Conservation (phyloP, 257 asterid species). For the Solanum arcanum region DNA sequence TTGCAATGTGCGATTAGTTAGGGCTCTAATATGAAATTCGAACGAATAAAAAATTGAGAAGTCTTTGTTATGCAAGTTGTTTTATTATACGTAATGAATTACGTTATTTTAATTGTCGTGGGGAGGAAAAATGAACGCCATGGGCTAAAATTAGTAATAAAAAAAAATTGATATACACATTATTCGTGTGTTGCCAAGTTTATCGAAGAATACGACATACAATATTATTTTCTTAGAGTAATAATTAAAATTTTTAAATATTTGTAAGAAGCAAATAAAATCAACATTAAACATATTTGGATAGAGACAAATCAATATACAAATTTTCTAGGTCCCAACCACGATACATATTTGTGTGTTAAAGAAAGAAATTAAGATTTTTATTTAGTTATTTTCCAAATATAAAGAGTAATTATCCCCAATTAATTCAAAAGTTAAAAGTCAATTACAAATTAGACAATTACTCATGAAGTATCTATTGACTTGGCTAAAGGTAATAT, state of each 20-base stretch:
- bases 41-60: not conserved
- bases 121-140: not conserved
- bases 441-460: not conserved
- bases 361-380: not conserved
- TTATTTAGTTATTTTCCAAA: not conserved
- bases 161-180: not conserved
- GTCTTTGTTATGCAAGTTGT: not conserved
- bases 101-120: not conserved
- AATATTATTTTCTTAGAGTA: not conserved
- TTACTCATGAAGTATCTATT: not conserved
- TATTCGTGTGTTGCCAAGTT: not conserved
- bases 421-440: not conserved
- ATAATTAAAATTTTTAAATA: too few relatives aligned
- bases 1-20: too few relatives aligned
- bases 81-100: not conserved
- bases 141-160: not conserved
- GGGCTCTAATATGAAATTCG: rapidly evolving
- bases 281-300: not conserved
- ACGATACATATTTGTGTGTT: not conserved
- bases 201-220: not conserved
- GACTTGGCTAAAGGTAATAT: not conserved
- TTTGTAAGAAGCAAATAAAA: too few relatives aligned
- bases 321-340: not conserved
- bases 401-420: not conserved
- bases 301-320: not conserved